Conservation (phyloP, 805 yeast species). For the Yarrowia sp. region DNA sequence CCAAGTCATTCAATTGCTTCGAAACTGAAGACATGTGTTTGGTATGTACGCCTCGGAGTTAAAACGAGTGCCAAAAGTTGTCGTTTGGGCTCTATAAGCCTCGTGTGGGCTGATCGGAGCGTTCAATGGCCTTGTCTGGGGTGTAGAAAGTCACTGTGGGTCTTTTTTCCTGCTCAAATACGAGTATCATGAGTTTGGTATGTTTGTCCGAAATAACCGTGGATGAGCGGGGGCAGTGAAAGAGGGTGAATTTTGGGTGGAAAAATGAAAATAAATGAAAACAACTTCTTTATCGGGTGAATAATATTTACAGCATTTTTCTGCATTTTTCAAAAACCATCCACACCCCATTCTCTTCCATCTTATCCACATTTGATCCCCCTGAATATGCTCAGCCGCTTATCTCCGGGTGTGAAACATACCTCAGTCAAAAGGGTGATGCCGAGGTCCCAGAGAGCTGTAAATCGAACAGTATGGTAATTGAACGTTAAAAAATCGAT, state of each 20-base stretch:
- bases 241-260: too few relatives aligned
- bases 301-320: not conserved
- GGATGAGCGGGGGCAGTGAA: too few relatives aligned
- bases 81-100: not conserved
- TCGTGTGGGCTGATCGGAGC: not conserved
- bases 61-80: not conserved
- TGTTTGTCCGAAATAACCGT: not conserved
- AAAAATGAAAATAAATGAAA: too few relatives aligned
- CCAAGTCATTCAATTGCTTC: not conserved
- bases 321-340: not conserved
- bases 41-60: constrained; percentile 18
- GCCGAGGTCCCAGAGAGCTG: too few relatives aligned
- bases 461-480: too few relatives aligned
- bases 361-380: not conserved
- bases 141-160: too few relatives aligned
- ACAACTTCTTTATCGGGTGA: too few relatives aligned
- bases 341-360: not conserved
- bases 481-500: too few relatives aligned
- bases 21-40: constrained; percentile 1
- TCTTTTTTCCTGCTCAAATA: too few relatives aligned
- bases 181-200: not conserved
- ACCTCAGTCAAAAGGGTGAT: not conserved
- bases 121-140: not conserved
- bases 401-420: constrained; percentile 1
- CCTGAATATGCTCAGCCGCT: constrained; percentile 29